phyloP scores from a whole-genome alignment of 2,329 filamentous ascomycete species.

The Bertia moriformis region DNA sequence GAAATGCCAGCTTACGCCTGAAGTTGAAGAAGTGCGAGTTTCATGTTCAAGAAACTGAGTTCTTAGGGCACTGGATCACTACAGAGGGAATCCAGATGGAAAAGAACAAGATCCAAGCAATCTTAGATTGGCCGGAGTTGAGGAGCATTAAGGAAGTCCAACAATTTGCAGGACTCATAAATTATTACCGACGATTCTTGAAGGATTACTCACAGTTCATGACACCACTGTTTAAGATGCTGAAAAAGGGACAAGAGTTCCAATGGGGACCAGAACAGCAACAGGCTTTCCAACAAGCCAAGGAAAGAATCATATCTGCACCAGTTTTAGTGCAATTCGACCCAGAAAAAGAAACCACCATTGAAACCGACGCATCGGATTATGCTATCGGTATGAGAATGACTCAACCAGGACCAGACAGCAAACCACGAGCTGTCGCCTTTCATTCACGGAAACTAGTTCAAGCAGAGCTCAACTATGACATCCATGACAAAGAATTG shows the following conservation, averaged over 20 bases:
- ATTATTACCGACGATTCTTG: constrained; percentile 18
- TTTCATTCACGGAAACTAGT: constrained; percentile 7
- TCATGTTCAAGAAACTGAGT: constrained; percentile 5
- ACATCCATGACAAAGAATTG: constrained; percentile 12
- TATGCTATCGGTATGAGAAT: constrained; percentile 4
- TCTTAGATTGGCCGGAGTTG: constrained; percentile 7
- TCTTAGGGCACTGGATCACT: constrained; percentile 6
- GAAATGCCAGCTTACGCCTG: constrained; percentile 1
- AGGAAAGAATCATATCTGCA: constrained; percentile 5
- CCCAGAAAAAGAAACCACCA: constrained; percentile 4
- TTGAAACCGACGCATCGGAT: constrained; percentile 9
- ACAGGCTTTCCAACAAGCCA: constrained; percentile 8
- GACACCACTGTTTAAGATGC: constrained; percentile 8
- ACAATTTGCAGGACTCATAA: constrained; percentile 13
- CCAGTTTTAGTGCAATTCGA: constrained; percentile 7
- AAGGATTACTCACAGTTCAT: constrained; percentile 8
- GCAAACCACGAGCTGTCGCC: constrained; percentile 2
- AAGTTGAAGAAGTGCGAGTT: constrained; percentile 6
- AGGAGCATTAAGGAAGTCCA: constrained; percentile 8
- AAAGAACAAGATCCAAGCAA: constrained; percentile 4
- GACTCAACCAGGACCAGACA: constrained; percentile 5
- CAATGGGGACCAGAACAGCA: constrained; percentile 3
- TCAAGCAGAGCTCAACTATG: constrained; percentile 9
- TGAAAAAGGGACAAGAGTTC: constrained; percentile 6
- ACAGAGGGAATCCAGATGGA: constrained; percentile 6